Evolutionary conservation across 805 yeast genomes (phyloP), one percentile per base, ranked within the genome.

Genomic region (Candida bentonensis): DNA sequence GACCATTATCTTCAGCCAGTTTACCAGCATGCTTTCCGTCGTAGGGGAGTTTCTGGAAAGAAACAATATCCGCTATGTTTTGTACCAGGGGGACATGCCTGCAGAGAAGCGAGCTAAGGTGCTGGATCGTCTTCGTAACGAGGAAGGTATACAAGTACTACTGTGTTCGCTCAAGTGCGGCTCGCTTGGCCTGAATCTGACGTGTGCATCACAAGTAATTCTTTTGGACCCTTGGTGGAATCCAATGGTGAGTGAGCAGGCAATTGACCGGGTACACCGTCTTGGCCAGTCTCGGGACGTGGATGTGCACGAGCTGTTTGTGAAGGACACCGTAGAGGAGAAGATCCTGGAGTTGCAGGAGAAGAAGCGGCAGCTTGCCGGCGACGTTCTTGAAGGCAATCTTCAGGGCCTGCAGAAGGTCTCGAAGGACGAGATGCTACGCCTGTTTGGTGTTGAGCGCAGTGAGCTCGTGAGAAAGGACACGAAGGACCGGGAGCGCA

Each of bases 191-290:
- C 56, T 69, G 41, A 69, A 69, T 46, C 52, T 69, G 41, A 64
- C 68, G 1, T 46, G 56, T 23, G 74, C 74, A 3, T 63, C 65
- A 21, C 63, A 62, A 33, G 72, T 70, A 13, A 51, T 69, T 1
- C 46, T 70, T 39, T 43, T 61, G 5, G 74, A 70, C 45, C 72
- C 72, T 4, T 70, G 74, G 72, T 70, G 73, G 73, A 70, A 71
- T 51, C 75, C 73, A 17, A 69, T 68, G 61, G 58, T 71, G n/a
- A 61, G 57, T 2, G 72, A 67, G 47, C 77, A 72, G 48, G 77
- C 77, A 1, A 63, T 73, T 44, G 76, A 69, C 46, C 61, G 76
- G 22, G 76, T 70, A 7, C 72, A 71, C 51, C 60, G 76, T 5
- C 57, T 71, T 9, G 76, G 76, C 2, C 76, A 71, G 49, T 64